phyloP scores from a whole-genome alignment of 805 yeast genomes.

The Metschnikowia sp. region DNA sequence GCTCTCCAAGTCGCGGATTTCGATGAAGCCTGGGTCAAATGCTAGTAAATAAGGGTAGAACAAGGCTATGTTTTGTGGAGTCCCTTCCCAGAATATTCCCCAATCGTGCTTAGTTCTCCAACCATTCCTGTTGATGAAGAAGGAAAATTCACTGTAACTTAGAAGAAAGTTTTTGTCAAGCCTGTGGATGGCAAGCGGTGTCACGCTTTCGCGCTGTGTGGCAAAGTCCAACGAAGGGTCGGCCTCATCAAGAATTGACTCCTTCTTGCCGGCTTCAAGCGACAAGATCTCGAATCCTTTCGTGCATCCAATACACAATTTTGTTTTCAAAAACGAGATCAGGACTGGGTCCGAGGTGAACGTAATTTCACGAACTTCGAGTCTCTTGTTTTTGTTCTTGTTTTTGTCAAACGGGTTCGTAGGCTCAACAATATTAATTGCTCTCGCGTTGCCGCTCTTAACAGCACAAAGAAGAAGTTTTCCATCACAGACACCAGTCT shows the following conservation, averaged over 20 bases:
- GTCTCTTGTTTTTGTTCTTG: constrained; percentile 63
- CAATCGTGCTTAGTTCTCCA: constrained; percentile 95
- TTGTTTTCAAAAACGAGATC: constrained; percentile 83
- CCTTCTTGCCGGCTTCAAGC: constrained; percentile 77
- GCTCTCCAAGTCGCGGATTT: constrained; percentile 85
- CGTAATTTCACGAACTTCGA: constrained; percentile 68
- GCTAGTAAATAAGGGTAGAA: constrained; percentile 93
- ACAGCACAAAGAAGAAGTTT: constrained; percentile 87
- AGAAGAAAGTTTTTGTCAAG: constrained; percentile 84
- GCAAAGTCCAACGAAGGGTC: constrained; percentile 96
- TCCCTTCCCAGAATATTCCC: constrained; percentile 96
- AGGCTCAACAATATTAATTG: constrained; percentile 86
- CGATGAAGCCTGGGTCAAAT: constrained; percentile 86
- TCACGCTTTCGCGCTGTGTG: constrained; percentile 67
- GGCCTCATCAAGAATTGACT: constrained; percentile 93
- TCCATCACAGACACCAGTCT: constrained; percentile 90
- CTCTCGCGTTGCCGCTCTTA: constrained; percentile 71
- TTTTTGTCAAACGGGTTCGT: constrained; percentile 64
- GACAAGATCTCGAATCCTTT: constrained; percentile 95
- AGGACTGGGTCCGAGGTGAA: constrained; percentile 90
- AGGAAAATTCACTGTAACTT: constrained; percentile 89
- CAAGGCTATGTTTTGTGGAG: constrained; percentile 86
- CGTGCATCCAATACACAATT: constrained; percentile 91
- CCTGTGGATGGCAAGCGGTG: constrained; percentile 89
- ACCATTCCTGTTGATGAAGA: constrained; percentile 90